A percentile compares a stretch with the other conserved stretches of the same genome.
Conservation (phyloP, 2,329 filamentous ascomycete genomes). For the Epichloe amarillans region DNA sequence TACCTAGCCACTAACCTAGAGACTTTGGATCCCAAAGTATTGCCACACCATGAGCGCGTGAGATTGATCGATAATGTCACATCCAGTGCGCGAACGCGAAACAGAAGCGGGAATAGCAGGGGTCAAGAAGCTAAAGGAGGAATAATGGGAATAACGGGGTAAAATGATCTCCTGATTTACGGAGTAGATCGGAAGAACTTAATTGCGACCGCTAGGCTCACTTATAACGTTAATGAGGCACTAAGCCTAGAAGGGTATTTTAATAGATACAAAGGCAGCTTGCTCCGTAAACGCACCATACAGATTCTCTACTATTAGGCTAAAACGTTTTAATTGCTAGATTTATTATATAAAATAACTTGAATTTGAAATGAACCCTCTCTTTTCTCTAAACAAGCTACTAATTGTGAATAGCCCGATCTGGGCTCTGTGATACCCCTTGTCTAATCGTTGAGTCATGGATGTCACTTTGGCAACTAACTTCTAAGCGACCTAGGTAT, state of each 20-base stretch:
- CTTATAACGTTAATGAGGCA: neutral
- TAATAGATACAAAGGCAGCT: neutral
- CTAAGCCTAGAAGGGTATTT: neutral
- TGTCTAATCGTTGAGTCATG: too few species aligned
- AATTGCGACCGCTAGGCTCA: neutral
- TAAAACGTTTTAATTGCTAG: too few species aligned
- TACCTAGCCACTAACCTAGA: neutral
- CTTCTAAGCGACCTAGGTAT: too few species aligned
- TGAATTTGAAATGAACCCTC: too few species aligned
- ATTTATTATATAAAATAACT: too few species aligned
- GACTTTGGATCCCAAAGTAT: too few species aligned
- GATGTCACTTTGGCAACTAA: too few species aligned
- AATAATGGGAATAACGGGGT: neutral
- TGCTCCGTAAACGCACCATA: too few species aligned
- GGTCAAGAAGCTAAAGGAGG: neutral
- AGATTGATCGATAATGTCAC: neutral
- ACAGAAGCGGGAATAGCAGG: neutral
- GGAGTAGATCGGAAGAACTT: neutral
- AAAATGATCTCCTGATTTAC: neutral
- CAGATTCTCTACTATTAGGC: too few species aligned
- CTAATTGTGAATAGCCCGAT: too few species aligned
- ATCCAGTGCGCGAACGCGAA: neutral
- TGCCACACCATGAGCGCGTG: neutral
- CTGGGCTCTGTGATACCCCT: too few species aligned
- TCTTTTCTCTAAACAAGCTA: too few species aligned